Evolutionary conservation across 1,284 basidiomycete genomes (phyloP), one percentile per base, ranked within the genome.

Genomic region (Phylloporus gajari): DNA sequence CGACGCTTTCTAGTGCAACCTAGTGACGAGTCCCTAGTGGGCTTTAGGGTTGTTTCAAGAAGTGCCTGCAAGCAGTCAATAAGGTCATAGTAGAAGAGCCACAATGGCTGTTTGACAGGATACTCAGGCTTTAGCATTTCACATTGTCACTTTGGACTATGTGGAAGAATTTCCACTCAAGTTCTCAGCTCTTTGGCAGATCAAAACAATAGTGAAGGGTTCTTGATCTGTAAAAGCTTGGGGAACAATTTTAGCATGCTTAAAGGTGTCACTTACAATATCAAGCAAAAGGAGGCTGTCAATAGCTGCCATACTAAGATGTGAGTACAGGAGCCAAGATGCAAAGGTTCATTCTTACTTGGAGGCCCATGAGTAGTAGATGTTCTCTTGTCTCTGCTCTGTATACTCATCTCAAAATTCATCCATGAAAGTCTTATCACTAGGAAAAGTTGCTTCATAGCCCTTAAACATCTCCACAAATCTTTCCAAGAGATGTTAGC

Each of bases 351-450:
- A 69, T 13, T 69, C 68, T 32, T 65, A 25, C 42, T 63, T 59
- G 6, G 32, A 64, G 3, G 53, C 68, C 40, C 40, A 69, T 19
- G 53, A 63, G 17, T 23, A 69, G 56, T 59, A 65, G 6, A 53
- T 4, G 32, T 65, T 65, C 19, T 65, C 64, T 27, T 25, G 23
- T 38, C 35, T n/a, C 25, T 35, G 64, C 7, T 3, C 13, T 35
- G n/a, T 17, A 19, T 70, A 71, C 23, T 70, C 32, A 48, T 70
- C 62, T 13, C 38, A 17, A 35, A 71, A 70, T 12, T 35, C 35
- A 35, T 32, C n/a, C 68, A 69, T 64, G 15, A 70, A 69, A 3
- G 70, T 70, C 25, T 56, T 61, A 6, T 60, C 40, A 25, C 67
- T 42, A 1, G 67, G 68, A 27, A 68, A 69, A 17, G 35, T 17